Base-by-base conservation (phyloP, 179 eudicot genomes). In the Beta lomatogona region DNA sequence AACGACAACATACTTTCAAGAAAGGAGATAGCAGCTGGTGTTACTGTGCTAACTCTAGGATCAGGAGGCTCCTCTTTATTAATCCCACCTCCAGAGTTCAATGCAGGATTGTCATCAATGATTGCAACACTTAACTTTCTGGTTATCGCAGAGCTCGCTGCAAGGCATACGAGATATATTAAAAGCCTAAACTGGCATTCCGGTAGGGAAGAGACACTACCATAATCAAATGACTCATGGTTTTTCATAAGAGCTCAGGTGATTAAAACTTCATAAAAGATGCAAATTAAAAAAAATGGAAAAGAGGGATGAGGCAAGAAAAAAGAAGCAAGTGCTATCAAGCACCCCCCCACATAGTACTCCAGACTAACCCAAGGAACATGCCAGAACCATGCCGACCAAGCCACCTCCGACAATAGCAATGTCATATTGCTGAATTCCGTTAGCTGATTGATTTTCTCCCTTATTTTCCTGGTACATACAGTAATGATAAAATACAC, bases 381-480 rank as follows among this genome's bases (percentile, higher is more conserved):
- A 92, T 69, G 97, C 99, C 73, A 96, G 88, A 83, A 97, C 94
- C 91, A 96, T 91, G 86, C 99, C 99, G 80, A 96, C 99, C 98
- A 96, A 88, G 91, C 99, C 98, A 19, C 99, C 99, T 83, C 99
- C 99, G 87, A 96, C 93, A 78, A 94, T 93, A 81, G 98, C 99
- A 75, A 96, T 82, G 77, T 96, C 99, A 88, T 90, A 90, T 60
- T 87, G 88, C 53, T 91, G 93, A 80, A 87, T 78, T 61, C 66
- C 84, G 76, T 77, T 84, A 15, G 55, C 53, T 46, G 59, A 60
- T 16, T 65, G 81, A 22, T 71, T 79, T 53, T 85, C 88, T 44
- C 65, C 86, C 53, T 80, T 81, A 21, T 55, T 77, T 77, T 87
- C 94, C 99, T 93, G 84, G 53, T 75, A 79, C 53, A 78, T 74